Evolutionary conservation across 306 rosid genomes (phyloP), one percentile per base, ranked within the genome.

Genomic region (Casuarina glauca): DNA sequence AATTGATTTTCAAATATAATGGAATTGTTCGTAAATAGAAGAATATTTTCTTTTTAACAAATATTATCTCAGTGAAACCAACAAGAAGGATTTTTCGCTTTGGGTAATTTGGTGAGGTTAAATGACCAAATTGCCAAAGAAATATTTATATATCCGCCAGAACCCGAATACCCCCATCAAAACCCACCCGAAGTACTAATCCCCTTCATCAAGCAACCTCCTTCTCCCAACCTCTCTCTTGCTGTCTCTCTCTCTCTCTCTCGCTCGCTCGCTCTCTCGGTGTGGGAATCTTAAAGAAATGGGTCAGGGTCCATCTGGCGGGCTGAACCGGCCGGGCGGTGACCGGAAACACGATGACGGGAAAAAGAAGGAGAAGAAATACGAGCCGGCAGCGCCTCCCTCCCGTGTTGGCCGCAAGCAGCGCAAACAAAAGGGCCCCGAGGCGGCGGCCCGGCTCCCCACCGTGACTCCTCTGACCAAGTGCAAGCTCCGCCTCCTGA

Each of bases 301-400:
- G 90, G 93, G 93, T 53, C 93, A 89, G 50, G 90, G 86, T 66
- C 87, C 93, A 68, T 90, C 93, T 6, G 89, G 90, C 9, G 90
- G 92, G 15, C 64, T 86, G 58, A 88, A 88, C 61, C 88, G 90
- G 60, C 90, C 79, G 13, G 86, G 90, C 8, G 91, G 91, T 50
- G 89, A 88, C 71, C 83, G 89, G 12, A 88, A 88, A 74, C 76
- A 81, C 3, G 91, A 87, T 12, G 85, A 84, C 7, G 80, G 75
- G 38, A 86, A 85, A 16, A 88, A 88, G 79, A 88, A 88, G 84
- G 91, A 88, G 69, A 88, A 88, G 82, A 88, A 88, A 81, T 88
- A 55, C 79, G 91, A 88, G 80, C 91, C 89, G 15, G 86, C 91
- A 46, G 87, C 86, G 2, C 90, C 92, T 4, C 92, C 92, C 0